Evolutionary conservation across 805 yeast genomes (phyloP).

Genomic region (Candida coquimbonensis): DNA sequence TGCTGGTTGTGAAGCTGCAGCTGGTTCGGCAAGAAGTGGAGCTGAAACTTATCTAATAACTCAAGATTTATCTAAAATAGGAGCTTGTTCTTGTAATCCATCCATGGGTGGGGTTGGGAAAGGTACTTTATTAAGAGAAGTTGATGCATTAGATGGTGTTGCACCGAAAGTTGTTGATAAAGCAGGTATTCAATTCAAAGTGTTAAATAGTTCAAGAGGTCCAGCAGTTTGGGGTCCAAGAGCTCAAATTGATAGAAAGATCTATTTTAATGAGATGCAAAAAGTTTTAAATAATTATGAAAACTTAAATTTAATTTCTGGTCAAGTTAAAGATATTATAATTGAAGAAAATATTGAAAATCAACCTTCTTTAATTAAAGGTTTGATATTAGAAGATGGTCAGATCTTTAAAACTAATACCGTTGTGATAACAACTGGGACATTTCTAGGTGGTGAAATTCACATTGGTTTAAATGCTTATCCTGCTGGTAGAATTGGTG

Average conservation of each 20-base stretch:
- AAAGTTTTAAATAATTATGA: conserved; percentile 45
- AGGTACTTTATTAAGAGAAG: conserved; percentile 86
- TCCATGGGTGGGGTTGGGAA: conserved; percentile 98
- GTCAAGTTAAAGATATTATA: conserved; percentile 79
- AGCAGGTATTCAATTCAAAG: conserved; percentile 89
- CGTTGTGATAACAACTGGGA: conserved; percentile 92
- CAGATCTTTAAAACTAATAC: conserved; percentile 48
- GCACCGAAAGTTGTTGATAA: conserved; percentile 79
- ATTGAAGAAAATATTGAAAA: conserved; percentile 34
- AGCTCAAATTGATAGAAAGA: conserved; percentile 86
- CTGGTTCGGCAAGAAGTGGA: conserved; percentile 87
- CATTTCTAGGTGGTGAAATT: conserved; percentile 89
- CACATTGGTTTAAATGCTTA: conserved; percentile 76
- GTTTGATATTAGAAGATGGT: conserved; percentile 71
- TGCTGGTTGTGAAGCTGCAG: conserved; percentile 97
- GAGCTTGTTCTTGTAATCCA: conserved; percentile 96
- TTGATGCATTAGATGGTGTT: conserved; percentile 95
- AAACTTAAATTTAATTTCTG: conserved; percentile 53
- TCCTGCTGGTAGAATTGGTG: conserved; percentile 95
- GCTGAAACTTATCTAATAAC: conserved; percentile 66
- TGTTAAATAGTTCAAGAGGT: conserved; percentile 80
- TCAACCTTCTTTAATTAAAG: conserved; percentile 31
- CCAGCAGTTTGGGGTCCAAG: conserved; percentile 98
- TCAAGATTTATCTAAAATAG: conserved; percentile 68
- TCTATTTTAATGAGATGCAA: conserved; percentile 80